Evolutionary conservation across 305 asterid species (phyloP).

Genomic region (Solanum hybrid): DNA sequence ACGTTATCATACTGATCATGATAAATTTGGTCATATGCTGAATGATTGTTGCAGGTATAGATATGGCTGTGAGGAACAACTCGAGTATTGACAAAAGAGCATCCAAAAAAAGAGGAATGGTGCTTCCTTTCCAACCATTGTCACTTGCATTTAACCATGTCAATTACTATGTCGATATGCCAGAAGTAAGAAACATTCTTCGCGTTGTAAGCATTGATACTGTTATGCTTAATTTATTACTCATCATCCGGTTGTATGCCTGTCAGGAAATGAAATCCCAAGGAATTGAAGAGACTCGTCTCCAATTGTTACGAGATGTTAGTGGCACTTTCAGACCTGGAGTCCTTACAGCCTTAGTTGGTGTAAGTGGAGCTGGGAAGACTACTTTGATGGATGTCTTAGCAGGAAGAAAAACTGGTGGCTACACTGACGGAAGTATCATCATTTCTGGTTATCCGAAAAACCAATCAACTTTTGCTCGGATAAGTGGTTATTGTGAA

Average conservation of each 20-base stretch:
- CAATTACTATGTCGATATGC: constrained; percentile 93
- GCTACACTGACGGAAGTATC: constrained; percentile 66
- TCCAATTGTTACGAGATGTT: constrained; percentile 68
- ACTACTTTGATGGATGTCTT: constrained; percentile 93
- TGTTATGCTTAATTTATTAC: not conserved
- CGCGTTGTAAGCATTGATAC: not conserved
- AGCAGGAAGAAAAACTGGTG: constrained; percentile 93
- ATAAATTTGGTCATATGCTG: not conserved
- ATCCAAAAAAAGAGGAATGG: constrained; percentile 60
- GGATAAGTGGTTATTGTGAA: constrained; percentile 87
- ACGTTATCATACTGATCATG: not conserved
- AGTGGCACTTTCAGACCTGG: constrained; percentile 96
- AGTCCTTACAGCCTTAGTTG: constrained; percentile 87
- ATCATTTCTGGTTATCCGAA: constrained; percentile 76
- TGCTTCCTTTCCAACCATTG: constrained; percentile 80
- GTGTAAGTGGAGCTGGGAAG: constrained; percentile 97
- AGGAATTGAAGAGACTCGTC: constrained; percentile 70
- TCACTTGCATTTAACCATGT: constrained; percentile 77
- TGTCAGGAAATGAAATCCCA: constrained; percentile 68
- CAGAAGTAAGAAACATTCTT: constrained; percentile 51
- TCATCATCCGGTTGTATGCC: not conserved
- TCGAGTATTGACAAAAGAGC: constrained; percentile 9
- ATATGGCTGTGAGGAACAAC: constrained; percentile 28
- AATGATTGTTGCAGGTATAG: constrained; percentile 30
- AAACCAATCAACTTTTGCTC: constrained; percentile 84